Percentiles rank a stretch among this genome's conserved stretches.
Conservation (phyloP, 768 basidiomycete genomes). For the Suillus alpinus region DNA sequence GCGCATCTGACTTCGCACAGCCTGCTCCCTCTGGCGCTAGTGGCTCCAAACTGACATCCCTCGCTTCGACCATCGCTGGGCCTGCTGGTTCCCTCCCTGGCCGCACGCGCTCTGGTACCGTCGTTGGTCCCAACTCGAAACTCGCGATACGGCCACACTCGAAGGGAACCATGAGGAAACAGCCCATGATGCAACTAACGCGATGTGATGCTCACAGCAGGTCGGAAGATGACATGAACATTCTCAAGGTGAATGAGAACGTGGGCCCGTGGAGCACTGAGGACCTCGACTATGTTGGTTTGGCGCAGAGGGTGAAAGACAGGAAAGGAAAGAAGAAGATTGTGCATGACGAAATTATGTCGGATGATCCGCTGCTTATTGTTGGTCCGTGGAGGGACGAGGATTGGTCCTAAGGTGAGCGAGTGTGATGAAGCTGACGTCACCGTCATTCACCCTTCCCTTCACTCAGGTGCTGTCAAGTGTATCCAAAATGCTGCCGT, state of each 20-base stretch:
- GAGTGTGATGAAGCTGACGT: not conserved
- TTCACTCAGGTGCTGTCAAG: not conserved
- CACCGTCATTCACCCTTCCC: not conserved
- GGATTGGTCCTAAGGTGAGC: slow-evolving; percentile 10
- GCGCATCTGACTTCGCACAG: slow-evolving; percentile 42
- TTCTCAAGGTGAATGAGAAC: slow-evolving; percentile 11
- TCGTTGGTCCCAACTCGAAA: slow-evolving; percentile 33
- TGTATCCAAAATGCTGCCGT: not conserved
- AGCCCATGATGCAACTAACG: not conserved
- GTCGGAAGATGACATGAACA: slow-evolving; percentile 23
- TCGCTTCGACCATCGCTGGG: not conserved
- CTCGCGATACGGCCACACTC: slow-evolving; percentile 11
- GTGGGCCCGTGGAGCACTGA: slow-evolving; percentile 14
- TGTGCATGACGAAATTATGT: slow-evolving; percentile 1
- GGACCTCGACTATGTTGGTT: slow-evolving; percentile 21
- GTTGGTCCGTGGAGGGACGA: slow-evolving; percentile 11
- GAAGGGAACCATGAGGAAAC: not conserved
- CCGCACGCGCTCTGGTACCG: slow-evolving; percentile 50
- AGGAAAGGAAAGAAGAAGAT: not conserved
- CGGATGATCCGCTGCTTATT: slow-evolving; percentile 31
- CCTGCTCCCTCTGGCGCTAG: slow-evolving; percentile 8
- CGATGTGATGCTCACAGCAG: slow-evolving; percentile 5
- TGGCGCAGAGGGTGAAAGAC: not conserved
- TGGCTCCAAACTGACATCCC: slow-evolving; percentile 4
- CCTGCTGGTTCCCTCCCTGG: slow-evolving; percentile 11